phyloP scores from a whole-genome alignment of 768 basidiomycete species.

The Suillus plorans region DNA sequence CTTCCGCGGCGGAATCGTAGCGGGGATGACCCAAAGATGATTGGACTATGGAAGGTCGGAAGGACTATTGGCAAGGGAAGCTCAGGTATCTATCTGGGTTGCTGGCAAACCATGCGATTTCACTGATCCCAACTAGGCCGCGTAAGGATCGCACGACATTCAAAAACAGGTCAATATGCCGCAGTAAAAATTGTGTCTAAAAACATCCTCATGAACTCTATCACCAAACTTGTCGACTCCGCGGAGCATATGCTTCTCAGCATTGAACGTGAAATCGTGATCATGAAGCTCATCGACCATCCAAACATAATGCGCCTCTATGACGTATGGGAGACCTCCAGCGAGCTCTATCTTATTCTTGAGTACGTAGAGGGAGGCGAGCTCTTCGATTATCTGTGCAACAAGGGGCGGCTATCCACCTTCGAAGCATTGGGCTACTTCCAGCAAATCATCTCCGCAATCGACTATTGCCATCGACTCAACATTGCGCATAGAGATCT shows the following conservation, averaged over 20 bases:
- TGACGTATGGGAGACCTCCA: slow-evolving; percentile 95
- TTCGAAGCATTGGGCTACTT: slow-evolving; percentile 83
- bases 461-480: slow-evolving; percentile 93
- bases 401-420: slow-evolving; percentile 66
- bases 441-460: slow-evolving; percentile 88
- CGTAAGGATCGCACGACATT: slow-evolving; percentile 85
- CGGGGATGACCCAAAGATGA: slow-evolving; percentile 57
- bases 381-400: slow-evolving; percentile 89
- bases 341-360: slow-evolving; percentile 86
- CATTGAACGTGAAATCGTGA: slow-evolving; percentile 91
- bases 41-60: slow-evolving; percentile 83
- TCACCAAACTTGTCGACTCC: slow-evolving; percentile 68
- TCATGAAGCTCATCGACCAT: slow-evolving; percentile 97
- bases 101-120: background rate
- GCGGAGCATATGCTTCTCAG: slow-evolving; percentile 76
- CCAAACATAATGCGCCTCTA: slow-evolving; percentile 93
- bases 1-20: slow-evolving; percentile 28
- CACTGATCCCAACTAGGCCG: slow-evolving; percentile 54
- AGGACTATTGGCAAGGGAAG: slow-evolving; percentile 81
- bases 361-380: slow-evolving; percentile 96
- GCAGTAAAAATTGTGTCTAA: slow-evolving; percentile 96
- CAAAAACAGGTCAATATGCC: slow-evolving; percentile 85
- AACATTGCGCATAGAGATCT: slow-evolving; percentile 93
- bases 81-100: slow-evolving; percentile 51
- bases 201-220: slow-evolving; percentile 57